Evolutionary conservation across 345 rosid genomes (phyloP), one percentile per base, ranked within the genome.

Genomic region (Corymbia maculata): DNA sequence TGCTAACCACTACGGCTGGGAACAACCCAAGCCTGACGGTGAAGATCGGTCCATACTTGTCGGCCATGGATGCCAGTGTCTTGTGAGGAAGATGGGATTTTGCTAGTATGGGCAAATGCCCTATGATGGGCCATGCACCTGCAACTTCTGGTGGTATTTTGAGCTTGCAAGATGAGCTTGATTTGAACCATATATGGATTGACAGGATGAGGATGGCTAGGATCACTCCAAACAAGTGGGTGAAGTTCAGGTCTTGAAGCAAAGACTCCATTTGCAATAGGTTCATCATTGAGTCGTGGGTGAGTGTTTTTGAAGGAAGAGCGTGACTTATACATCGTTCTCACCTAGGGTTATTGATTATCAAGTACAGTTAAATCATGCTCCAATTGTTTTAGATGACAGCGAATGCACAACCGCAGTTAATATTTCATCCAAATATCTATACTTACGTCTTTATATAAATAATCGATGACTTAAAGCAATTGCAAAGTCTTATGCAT

Each of bases 11-110:
- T 88, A 94, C 21, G 52, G 88, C 61, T n/a, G 51, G 91, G 88
- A 51, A 87, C 52, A 89, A 42, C 79, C 95, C 94, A 8, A 92
- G 51, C 90, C 82, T 87, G 30, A 93, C 51, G 88, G 90, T 82
- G 88, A 92, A 92, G 57, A 91, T 68, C 0, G 95, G 91, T n/a
- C 94, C 95, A 6, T 91, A 88, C 47, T 93, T 85, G 32, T 93
- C 91, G 3, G 94, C 93, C 89, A 92, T 88, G 82, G 87, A 79
- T 13, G 88, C 89, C 14, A 94, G 87, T 9, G 88, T 84, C 64
- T 87, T 85, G 92, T 94, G 94, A 66, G 85, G 88, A 85, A 88
- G 90, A 87, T 79, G 14, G 50, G 87, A 36, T 42, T 50, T 49
- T 53, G 51, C 87, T 19, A 86, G 89, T 53, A 91, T 85, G 79